Evolutionary conservation across 768 basidiomycete species (phyloP).

Genomic region (Psilocybe sp.): DNA sequence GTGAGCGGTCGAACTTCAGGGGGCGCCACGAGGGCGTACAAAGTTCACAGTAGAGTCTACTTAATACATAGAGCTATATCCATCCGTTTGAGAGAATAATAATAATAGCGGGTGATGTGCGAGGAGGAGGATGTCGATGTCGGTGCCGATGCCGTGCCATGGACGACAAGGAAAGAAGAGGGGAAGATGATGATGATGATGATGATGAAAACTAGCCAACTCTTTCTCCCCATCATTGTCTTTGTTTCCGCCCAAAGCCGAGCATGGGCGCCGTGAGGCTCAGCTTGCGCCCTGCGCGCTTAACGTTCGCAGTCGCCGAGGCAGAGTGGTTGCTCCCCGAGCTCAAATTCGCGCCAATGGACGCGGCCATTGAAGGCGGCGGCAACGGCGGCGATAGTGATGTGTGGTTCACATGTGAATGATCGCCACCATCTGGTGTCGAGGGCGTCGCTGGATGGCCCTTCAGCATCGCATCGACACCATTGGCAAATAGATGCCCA

Average conservation of each 20-base stretch:
- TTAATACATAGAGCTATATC: neutral
- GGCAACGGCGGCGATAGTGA: neutral
- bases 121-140: slow-evolving; percentile 8
- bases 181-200: too few species aligned
- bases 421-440: slow-evolving; percentile 2
- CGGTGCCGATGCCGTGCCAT: neutral
- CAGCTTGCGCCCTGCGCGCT: slow-evolving; percentile 57
- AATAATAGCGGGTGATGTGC: slow-evolving; percentile 3
- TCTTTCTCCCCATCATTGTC: slow-evolving; percentile 33
- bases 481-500: slow-evolving; percentile 11
- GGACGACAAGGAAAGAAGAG: slow-evolving; percentile 14
- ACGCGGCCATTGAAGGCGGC: slow-evolving; percentile 14
- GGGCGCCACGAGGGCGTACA: too few species aligned
- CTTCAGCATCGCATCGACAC: slow-evolving; percentile 6
- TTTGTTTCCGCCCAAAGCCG: slow-evolving; percentile 52
- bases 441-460: slow-evolving; percentile 10
- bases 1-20: too few species aligned
- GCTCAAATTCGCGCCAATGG: slow-evolving; percentile 19
- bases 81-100: slow-evolving; percentile 7
- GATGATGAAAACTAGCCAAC: slow-evolving; percentile 11
- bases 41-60: too few species aligned
- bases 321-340: slow-evolving; percentile 17
- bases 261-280: slow-evolving; percentile 66
- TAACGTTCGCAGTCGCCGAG: slow-evolving; percentile 16
- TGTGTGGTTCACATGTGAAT: neutral